Base-by-base conservation (phyloP, 768 basidiomycete species). In the Mycena floridula region DNA sequence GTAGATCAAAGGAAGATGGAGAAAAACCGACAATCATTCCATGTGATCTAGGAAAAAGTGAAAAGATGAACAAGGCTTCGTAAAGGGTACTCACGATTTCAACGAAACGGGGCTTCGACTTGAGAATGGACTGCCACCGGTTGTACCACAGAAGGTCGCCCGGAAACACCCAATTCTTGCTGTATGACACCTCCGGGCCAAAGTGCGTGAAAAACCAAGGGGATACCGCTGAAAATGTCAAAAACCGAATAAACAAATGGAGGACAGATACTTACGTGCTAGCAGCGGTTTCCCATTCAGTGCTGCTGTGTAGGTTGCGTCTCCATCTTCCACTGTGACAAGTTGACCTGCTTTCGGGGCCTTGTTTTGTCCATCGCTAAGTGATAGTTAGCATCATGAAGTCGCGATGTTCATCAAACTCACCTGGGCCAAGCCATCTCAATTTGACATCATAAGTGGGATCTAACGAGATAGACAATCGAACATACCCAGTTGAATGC, bases 161-260 rank as follows among this genome's bases (percentile, higher is more conserved):
- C 1, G 54, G 52, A 38, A 55, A 55, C 0, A 56, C 50, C 54
- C 50, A 54, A 39, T 56, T 53, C 41, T 55, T 56, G 42, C 54
- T 56, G 38, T 44, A 56, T 0, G 48, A 36, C 8, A 56, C 53
- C 23, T 56, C 53, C 1, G 54, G 43, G 7, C 54, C 54, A 22
- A 56, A 56, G 24, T 54, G 54, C 3, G 54, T 56, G 5, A 70
- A 79, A 64, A 79, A 80, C 69, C 70, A 72, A 6, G 77, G 73
- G 7, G 73, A 72, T 25, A 73, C 71, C 1, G 65, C 59, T 56
- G 23, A 15, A 2, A 30, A 38, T 27, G 26, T 37, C 3, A 40
- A 8, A 36, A 16, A 38, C 11, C 21, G 25, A 7, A 4, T 13
- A 18, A 24, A n/a, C 25, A 38, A 11, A n/a, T 32, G 11, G 18